Evolutionary conservation across 805 yeast species (phyloP).

Genomic region (Naumovozyma castellii): DNA sequence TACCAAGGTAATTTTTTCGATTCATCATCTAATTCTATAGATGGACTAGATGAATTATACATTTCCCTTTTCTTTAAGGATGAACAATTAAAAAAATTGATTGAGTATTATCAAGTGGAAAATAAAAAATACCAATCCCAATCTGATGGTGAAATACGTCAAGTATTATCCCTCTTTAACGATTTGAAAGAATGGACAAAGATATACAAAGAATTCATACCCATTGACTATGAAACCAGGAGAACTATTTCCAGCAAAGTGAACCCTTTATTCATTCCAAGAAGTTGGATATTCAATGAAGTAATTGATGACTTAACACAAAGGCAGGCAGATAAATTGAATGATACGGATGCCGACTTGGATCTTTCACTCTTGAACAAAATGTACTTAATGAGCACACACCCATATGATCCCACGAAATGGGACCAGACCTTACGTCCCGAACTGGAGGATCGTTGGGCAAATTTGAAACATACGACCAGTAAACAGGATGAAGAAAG

Average conservation of each 20-base stretch:
- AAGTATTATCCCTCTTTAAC: slow-evolving; percentile 27
- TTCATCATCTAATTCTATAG: slow-evolving; percentile 11
- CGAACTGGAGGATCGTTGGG: slow-evolving; percentile 50
- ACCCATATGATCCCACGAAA: slow-evolving; percentile 60
- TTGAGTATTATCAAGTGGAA: slow-evolving; percentile 10
- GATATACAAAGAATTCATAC: slow-evolving; percentile 37
- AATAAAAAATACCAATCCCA: too few species aligned
- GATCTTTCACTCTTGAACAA: slow-evolving; percentile 42
- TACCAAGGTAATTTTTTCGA: slow-evolving; percentile 33
- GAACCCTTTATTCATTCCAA: slow-evolving; percentile 77
- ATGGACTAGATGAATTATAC: slow-evolving; percentile 15
- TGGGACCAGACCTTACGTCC: slow-evolving; percentile 51
- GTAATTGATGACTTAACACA: slow-evolving; percentile 55
- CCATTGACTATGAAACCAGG: slow-evolving; percentile 35
- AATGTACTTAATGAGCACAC: slow-evolving; percentile 57
- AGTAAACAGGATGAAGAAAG: slow-evolving; percentile 41
- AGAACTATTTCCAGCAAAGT: slow-evolving; percentile 32
- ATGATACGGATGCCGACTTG: slow-evolving; percentile 12
- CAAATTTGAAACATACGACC: slow-evolving; percentile 17
- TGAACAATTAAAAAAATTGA: slow-evolving; percentile 12
- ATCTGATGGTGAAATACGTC: slow-evolving; percentile 27
- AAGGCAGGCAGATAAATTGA: slow-evolving; percentile 37
- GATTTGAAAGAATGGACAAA: slow-evolving; percentile 44
- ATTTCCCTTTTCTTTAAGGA: slow-evolving; percentile 15
- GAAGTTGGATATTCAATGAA: slow-evolving; percentile 80